phyloP scores from a whole-genome alignment of 805 yeast species.

The Jamesozyma lodderae region DNA sequence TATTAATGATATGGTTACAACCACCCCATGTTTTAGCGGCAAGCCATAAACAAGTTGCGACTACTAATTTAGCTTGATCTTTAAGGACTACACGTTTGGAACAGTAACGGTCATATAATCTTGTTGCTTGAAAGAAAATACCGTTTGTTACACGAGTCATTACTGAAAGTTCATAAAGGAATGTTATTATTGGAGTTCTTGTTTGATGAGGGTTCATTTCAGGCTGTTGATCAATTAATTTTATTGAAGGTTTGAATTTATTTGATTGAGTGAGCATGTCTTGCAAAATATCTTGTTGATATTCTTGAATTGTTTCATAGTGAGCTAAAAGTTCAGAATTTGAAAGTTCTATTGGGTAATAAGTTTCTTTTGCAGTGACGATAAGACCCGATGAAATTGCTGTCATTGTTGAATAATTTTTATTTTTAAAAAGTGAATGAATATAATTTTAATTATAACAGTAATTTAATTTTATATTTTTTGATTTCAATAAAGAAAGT shows the following conservation, averaged over 20 bases:
- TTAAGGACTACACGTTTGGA: constrained; percentile 75
- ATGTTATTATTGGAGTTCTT: constrained; percentile 69
- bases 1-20: constrained; percentile 55
- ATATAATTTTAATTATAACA: too few species aligned
- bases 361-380: constrained; percentile 37
- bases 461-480: too few species aligned
- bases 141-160: constrained; percentile 58
- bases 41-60: constrained; percentile 88
- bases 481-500: too few species aligned
- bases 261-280: constrained; percentile 32
- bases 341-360: constrained; percentile 44
- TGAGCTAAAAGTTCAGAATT: constrained; percentile 43
- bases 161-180: constrained; percentile 61
- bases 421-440: too few species aligned
- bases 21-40: constrained; percentile 81
- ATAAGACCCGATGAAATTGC: constrained; percentile 25
- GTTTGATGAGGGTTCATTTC: constrained; percentile 62
- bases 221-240: constrained; percentile 79
- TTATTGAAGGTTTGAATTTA: constrained; percentile 42
- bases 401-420: too few species aligned
- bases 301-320: constrained; percentile 38
- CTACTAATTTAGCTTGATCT: constrained; percentile 83
- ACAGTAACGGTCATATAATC: constrained; percentile 83
- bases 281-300: constrained; percentile 41
- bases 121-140: constrained; percentile 58